Percentiles rank a stretch among this genome's conserved stretches.
phyloP scores from a whole-genome alignment of 306 rosid species.

The Cercis canadensis region DNA sequence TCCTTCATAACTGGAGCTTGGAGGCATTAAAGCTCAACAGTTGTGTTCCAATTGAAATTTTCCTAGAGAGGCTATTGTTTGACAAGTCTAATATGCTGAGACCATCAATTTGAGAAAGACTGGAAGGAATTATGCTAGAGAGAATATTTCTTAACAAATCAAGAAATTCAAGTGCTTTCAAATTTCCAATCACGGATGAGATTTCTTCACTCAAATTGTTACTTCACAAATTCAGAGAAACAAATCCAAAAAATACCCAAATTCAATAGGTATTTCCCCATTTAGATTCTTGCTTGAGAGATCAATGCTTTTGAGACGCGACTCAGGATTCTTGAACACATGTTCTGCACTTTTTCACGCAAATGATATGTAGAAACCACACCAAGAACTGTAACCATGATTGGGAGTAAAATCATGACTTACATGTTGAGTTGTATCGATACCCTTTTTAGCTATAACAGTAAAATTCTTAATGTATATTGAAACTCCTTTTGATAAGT shows the following conservation, averaged over 20 bases:
- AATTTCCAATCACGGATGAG: not conserved
- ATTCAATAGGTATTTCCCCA: not conserved
- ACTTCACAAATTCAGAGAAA: too few relatives aligned
- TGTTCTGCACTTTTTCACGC: not conserved
- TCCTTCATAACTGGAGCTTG: not conserved
- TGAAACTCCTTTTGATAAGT: too few relatives aligned
- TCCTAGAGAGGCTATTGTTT: not conserved
- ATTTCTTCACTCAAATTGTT: not conserved
- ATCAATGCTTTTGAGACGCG: not conserved
- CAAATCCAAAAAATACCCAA: not conserved
- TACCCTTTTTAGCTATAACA: too few relatives aligned
- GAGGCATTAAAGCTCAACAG: not conserved
- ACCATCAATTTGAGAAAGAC: not conserved
- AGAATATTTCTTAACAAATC: not conserved
- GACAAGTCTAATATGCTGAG: not conserved
- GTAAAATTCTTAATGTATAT: too few relatives aligned
- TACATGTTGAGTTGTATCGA: too few relatives aligned
- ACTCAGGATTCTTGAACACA: not conserved
- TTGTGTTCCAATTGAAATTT: not conserved
- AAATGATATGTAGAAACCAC: not conserved
- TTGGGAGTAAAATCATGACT: too few relatives aligned
- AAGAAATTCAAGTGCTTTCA: not conserved
- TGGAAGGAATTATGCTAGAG: not conserved
- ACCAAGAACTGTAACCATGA: not conserved
- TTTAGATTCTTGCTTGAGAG: not conserved